Evolutionary conservation across 2,329 filamentous ascomycete species (phyloP).

Genomic region (Lecanosticta acicola): DNA sequence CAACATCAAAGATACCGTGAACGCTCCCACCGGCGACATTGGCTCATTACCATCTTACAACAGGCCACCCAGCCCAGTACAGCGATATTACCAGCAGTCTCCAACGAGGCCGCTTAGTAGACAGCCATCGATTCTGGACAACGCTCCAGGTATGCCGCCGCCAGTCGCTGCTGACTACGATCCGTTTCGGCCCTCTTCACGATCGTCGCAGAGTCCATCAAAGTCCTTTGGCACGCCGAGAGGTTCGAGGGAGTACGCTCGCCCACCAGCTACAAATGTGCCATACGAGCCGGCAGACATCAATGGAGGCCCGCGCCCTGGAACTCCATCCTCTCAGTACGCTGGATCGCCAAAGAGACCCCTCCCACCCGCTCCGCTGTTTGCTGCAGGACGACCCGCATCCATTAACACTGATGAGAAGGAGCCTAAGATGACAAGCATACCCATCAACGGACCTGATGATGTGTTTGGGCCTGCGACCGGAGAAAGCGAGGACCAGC

Average conservation of each 20-base stretch:
- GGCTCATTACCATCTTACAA: constrained; percentile 30
- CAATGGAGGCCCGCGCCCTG: constrained; percentile 83
- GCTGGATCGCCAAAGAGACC: constrained; percentile 81
- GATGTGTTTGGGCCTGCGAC: constrained; percentile 62
- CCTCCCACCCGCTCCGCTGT: constrained; percentile 81
- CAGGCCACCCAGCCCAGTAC: constrained; percentile 39
- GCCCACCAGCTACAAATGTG: constrained; percentile 64
- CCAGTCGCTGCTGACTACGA: constrained; percentile 59
- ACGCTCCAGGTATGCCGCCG: constrained; percentile 48
- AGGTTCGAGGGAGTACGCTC: constrained; percentile 57
- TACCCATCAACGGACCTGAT: constrained; percentile 56
- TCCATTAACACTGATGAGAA: constrained; percentile 37
- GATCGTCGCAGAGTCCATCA: constrained; percentile 49
- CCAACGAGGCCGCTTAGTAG: constrained; percentile 41
- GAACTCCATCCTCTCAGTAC: constrained; percentile 83
- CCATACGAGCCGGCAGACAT: constrained; percentile 82
- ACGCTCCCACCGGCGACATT: constrained; percentile 14
- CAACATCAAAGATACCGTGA: constrained; percentile 18
- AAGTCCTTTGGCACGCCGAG: constrained; percentile 30
- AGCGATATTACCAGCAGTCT: constrained; percentile 44
- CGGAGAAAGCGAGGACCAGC: constrained; percentile 48
- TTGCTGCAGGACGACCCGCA: constrained; percentile 52
- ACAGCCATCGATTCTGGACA: constrained; percentile 47
- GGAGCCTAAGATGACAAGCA: constrained; percentile 59
- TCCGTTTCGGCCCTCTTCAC: constrained; percentile 53